A percentile compares a stretch with the other conserved stretches of the same genome.
phyloP scores from a whole-genome alignment of 1,284 basidiomycete genomes.

The Anthracocystis setariae region DNA sequence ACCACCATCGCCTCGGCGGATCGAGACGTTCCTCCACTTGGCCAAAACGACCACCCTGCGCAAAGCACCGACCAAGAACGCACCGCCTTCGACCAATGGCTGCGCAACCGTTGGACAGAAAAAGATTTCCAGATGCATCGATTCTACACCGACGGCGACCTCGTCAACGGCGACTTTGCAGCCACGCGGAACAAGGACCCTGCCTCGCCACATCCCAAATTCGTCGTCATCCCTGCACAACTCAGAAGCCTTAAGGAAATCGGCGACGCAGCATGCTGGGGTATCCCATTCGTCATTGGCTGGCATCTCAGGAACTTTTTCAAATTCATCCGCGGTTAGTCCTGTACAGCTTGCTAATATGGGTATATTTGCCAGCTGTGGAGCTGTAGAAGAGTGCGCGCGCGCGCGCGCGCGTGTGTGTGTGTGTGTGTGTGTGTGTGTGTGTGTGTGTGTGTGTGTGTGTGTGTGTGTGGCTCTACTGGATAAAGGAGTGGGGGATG shows the following conservation, averaged over 20 bases:
- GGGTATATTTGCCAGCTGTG: background rate
- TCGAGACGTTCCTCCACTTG: slow-evolving; percentile 30
- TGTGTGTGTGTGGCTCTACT: background rate
- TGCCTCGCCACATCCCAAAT: slow-evolving; percentile 11
- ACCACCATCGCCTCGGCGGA: slow-evolving; percentile 12
- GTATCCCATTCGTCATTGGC: slow-evolving; percentile 16
- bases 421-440: too few relatives aligned
- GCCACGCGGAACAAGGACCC: slow-evolving; percentile 11
- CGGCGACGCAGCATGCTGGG: slow-evolving; percentile 52
- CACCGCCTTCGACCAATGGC: slow-evolving; percentile 82
- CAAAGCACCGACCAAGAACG: slow-evolving; percentile 76
- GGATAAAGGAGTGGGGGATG: slow-evolving; percentile 19
- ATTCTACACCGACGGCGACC: slow-evolving; percentile 71
- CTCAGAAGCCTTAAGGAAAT: slow-evolving; percentile 45
- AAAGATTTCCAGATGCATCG: slow-evolving; percentile 81
- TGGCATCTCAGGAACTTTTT: slow-evolving; percentile 22
- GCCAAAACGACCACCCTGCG: slow-evolving; percentile 22
- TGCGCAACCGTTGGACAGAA: slow-evolving; percentile 80
- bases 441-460: background rate
- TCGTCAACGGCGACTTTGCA: slow-evolving; percentile 48
- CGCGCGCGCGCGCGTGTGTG: too few relatives aligned
- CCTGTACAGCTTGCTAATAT: too few relatives aligned
- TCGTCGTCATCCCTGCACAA: slow-evolving; percentile 47
- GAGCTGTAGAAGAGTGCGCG: too few relatives aligned
- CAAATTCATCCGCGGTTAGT: slow-evolving; percentile 24